Evolutionary conservation across 2,329 filamentous ascomycete genomes (phyloP).

Genomic region (Paraphaeosphaeria sporulosa): DNA sequence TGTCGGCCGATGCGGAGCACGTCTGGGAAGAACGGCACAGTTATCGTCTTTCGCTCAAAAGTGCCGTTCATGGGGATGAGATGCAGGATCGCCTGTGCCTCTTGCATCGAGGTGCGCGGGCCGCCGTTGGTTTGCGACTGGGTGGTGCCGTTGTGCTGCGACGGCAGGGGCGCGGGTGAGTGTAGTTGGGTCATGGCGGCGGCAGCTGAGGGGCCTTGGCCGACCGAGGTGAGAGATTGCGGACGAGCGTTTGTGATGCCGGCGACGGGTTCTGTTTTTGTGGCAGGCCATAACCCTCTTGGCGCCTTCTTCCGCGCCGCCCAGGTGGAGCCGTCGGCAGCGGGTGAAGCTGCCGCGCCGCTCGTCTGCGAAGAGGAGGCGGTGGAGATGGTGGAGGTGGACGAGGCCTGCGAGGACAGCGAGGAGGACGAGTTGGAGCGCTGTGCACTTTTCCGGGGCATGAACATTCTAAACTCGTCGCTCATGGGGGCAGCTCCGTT

Average conservation of each 20-base stretch:
- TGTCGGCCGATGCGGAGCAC: conserved; percentile 92
- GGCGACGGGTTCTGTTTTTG: conserved; percentile 71
- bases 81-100: conserved; percentile 80
- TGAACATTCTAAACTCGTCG: conserved; percentile 88
- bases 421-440: conserved; percentile 92
- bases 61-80: conserved; percentile 92
- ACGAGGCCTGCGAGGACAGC: conserved; percentile 69
- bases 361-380: conserved; percentile 68
- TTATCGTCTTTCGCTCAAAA: conserved; percentile 96
- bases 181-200: conserved; percentile 70
- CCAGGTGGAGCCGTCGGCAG: conserved; percentile 46
- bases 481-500: conserved; percentile 75
- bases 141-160: conserved; percentile 73
- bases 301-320: conserved; percentile 59
- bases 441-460: conserved; percentile 85
- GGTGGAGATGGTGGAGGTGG: conserved; percentile 70
- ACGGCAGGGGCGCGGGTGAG: conserved; percentile 68
- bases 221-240: conserved; percentile 66
- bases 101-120: conserved; percentile 55
- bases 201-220: conserved; percentile 65
- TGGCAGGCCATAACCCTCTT: conserved; percentile 68
- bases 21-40: conserved; percentile 92
- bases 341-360: conserved; percentile 58
- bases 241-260: conserved; percentile 68
- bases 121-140: conserved; percentile 66